Base-by-base conservation (phyloP, 345 rosid species). In the Citrus medica region DNA sequence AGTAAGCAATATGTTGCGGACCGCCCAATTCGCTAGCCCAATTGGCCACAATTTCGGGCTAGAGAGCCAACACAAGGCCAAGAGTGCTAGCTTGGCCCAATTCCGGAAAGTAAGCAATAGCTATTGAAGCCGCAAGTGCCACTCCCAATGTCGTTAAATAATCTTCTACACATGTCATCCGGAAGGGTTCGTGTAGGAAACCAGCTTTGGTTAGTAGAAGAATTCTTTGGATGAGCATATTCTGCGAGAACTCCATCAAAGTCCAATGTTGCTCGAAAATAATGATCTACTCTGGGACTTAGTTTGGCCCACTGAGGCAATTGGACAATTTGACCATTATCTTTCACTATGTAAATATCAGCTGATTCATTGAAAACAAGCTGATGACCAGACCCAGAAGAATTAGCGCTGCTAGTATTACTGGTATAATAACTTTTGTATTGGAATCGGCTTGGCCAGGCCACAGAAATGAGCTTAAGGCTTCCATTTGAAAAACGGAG, bases 71-170 rank as follows among this genome's bases (percentile, higher is more conserved):
- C n/a, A n/a, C n/a, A n/a, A n/a, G n/a, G n/a, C n/a, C n/a, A n/a
- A n/a, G n/a, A n/a, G n/a, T n/a, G n/a, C n/a, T n/a, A n/a, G n/a
- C n/a, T n/a, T n/a, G n/a, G n/a, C n/a, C n/a, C n/a, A n/a, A n/a
- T n/a, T n/a, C n/a, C n/a, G n/a, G n/a, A n/a, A n/a, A 62, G 35
- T 16, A 27, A 60, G 67, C 84, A 81, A 69, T 70, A 66, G 75
- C 80, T 81, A 69, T 84, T 84, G 60, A 66, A 84, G 30, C 86
- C 84, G 35, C 86, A 78, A 9, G 74, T 22, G 7, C 86, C 84
- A 2, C 77, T 30, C 4, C 84, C 80, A 6, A 53, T 25, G 0
- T 78, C 42, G 25, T 16, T 12, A 5, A 7, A 51, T 1, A 42
- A 35, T 21, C 62, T 14, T 63, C 4, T 9, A 63, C 86, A 84